phyloP scores from a whole-genome alignment of 2,329 filamentous ascomycete species.

The Alternaria alternata region DNA sequence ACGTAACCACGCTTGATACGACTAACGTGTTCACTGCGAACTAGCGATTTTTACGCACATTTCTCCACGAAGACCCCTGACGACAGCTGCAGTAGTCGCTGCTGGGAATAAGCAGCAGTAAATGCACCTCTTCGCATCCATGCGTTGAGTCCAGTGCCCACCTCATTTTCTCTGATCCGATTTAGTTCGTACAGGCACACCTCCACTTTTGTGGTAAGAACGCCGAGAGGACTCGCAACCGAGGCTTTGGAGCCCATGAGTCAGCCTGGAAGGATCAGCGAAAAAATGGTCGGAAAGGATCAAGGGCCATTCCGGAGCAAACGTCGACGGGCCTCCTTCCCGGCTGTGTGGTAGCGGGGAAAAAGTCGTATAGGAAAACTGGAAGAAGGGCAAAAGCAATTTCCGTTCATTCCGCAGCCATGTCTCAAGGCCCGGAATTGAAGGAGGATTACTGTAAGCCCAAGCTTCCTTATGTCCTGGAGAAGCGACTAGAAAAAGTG shows the following conservation, averaged over 20 bases:
- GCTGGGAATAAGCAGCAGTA: conserved; percentile 17
- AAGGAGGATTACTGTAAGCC: conserved; percentile 2
- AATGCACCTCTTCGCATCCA: background rate
- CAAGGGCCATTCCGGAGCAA: conserved; percentile 23
- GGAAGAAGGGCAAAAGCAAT: conserved; percentile 15
- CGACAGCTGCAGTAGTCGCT: conserved; percentile 6
- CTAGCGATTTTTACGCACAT: conserved; percentile 17
- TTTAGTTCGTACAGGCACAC: conserved; percentile 22
- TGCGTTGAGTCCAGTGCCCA: conserved; percentile 4
- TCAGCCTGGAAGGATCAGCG: conserved; percentile 20
- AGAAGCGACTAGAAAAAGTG: conserved; percentile 9
- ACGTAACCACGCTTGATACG: conserved; percentile 10
- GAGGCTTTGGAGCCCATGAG: conserved; percentile 10
- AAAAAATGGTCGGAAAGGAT: conserved; percentile 22
- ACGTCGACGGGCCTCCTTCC: conserved; percentile 33
- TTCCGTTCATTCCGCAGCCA: conserved; percentile 14
- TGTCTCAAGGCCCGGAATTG: conserved; percentile 16
- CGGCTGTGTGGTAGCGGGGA: conserved; percentile 34
- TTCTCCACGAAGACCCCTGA: conserved; percentile 16
- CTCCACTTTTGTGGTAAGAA: conserved; percentile 9
- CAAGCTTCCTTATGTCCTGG: background rate
- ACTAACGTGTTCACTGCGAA: conserved; percentile 14
- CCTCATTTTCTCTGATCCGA: conserved; percentile 8
- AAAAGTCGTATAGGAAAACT: conserved; percentile 7
- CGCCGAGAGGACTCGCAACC: conserved; percentile 12